Evolutionary conservation across 169 alveolate species (phyloP), one percentile per base, ranked within the genome.

Genomic region (Eimeria falciformis): DNA sequence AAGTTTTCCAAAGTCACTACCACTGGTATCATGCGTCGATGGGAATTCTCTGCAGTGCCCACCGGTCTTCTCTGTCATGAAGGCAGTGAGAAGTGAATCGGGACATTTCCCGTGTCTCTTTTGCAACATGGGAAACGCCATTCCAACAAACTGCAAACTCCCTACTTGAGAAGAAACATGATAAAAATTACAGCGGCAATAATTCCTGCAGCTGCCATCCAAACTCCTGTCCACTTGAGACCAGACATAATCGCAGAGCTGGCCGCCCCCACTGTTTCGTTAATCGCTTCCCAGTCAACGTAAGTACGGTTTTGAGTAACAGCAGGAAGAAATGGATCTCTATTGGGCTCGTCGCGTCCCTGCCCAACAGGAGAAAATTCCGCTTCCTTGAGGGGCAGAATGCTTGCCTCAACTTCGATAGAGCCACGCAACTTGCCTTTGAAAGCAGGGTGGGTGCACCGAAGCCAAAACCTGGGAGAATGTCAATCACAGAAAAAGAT

Each of bases 291-390:
- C 98, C 98, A 97, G 94, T 97, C 98, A 5, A 97, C 96, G 89
- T 95, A 97, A 0, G 97, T 96, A 68, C 99, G 94, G 92, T 97
- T 97, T 66, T 97, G 98, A 23, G 96, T 93, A 43, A 97, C 98
- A 1, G 94, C 94, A 6, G 97, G 98, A 21, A 97, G 93, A 89
- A 94, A 96, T 9, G 99, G 99, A 69, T 97, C 97, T 65, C 95
- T 88, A 85, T 97, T 97, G 9, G 99, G 99, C 78, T 96, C 98
- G 50, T 97, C 98, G 53, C 99, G 81, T 23, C 98, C 99, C 89
- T 95, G 96, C 33, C 99, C 99, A 17, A 97, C 99, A 6, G 98
- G 98, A 29, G 94, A 94, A 3, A 94, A 68, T 56, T 96, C 97
- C 14, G 98, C 97, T 55, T 97, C 98, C 17, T 94, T 92, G 21